Conservation (phyloP, 768 basidiomycete species). For the Lentinus tigrinus region DNA sequence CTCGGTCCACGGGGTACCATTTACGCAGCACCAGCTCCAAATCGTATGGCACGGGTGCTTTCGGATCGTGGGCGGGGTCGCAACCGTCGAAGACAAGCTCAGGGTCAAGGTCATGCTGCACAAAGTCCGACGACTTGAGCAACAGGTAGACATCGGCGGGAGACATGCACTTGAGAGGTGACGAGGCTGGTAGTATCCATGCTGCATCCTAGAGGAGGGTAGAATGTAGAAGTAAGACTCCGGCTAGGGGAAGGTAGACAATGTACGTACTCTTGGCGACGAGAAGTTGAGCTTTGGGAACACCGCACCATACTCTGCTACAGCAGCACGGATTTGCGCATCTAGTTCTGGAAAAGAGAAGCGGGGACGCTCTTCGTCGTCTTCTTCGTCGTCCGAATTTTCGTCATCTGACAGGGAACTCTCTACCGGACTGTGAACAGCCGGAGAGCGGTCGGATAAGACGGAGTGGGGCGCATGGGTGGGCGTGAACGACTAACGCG, state of each 20-base stretch:
- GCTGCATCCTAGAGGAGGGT: slow-evolving; percentile 97
- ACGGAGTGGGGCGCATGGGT: neutral
- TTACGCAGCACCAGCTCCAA: slow-evolving; percentile 87
- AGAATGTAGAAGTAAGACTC: neutral
- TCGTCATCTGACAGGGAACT: slow-evolving; percentile 62
- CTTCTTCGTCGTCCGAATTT: slow-evolving; percentile 43
- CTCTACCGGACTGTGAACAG: slow-evolving; percentile 43
- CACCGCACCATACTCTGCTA: slow-evolving; percentile 74
- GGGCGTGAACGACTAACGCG: slow-evolving; percentile 44
- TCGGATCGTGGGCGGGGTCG: slow-evolving; percentile 13
- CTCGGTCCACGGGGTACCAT: slow-evolving; percentile 83
- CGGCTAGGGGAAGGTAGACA: neutral
- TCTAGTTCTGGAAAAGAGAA: slow-evolving; percentile 87
- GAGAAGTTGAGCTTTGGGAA: slow-evolving; percentile 98
- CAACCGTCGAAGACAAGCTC: slow-evolving; percentile 71
- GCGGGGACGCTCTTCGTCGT: slow-evolving; percentile 35
- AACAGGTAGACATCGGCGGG: slow-evolving; percentile 90
- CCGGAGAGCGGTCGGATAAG: slow-evolving; percentile 5
- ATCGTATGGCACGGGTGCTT: slow-evolving; percentile 41
- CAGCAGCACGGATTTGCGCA: slow-evolving; percentile 57
- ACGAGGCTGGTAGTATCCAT: slow-evolving; percentile 84
- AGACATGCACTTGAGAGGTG: slow-evolving; percentile 82
- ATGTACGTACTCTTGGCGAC: slow-evolving; percentile 70
- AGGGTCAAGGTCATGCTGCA: slow-evolving; percentile 70
- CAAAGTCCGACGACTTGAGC: slow-evolving; percentile 90